Base-by-base conservation (phyloP, 2,329 filamentous ascomycete genomes). In the Scolecobasidium constrictum region DNA sequence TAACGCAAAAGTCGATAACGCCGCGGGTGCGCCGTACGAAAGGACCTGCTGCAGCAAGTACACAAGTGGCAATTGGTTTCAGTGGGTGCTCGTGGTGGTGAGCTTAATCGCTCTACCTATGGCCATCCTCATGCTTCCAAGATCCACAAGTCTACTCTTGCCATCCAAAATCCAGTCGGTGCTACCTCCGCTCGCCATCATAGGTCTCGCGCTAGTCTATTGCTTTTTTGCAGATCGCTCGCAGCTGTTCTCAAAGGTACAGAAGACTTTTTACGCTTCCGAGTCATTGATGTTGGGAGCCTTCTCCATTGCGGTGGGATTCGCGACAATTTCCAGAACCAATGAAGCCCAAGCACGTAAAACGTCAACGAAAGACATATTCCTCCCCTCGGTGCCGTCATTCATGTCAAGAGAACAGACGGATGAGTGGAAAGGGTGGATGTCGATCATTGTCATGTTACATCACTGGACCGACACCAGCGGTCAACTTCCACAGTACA, bases 341-440 rank as follows among this genome's bases (percentile, higher is more conserved):
- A 19, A 34, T 7, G 23, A 26, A 7, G 7, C 42, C 12, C 38
- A 12, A 9, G 6, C 6, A 13, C 38, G 38, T 11, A 41, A 35
- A 35, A 17, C 16, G 11, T 31, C 38, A 7, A 18, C 12, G 7
- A 35, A 41, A 7, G 38, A 41, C 16, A 15, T 15, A 6, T 15
- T n/a, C 12, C 11, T 15, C 6, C n/a, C 4, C 5, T 31, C 22
- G 4, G 26, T 15, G 16, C 15, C 20, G 3, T 16, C 55, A 4
- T 65, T 70, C 37, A 55, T 77, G 6, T 64, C 67, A 0, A 63
- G 73, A 43, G 61, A 68, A 36, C 72, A 78, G 49, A 72, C 71
- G 0, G 66, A 77, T 47, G 77, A 80, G 52, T 77, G 73, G 67
- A 78, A 77, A 56, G 76, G 76, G 2, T 68, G 72, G 63, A 74